Percentiles rank a stretch among this genome's conserved stretches.
Evolutionary conservation across 1,284 basidiomycete species (phyloP).

Genomic region (Cutaneotrichosporon mucoides): DNA sequence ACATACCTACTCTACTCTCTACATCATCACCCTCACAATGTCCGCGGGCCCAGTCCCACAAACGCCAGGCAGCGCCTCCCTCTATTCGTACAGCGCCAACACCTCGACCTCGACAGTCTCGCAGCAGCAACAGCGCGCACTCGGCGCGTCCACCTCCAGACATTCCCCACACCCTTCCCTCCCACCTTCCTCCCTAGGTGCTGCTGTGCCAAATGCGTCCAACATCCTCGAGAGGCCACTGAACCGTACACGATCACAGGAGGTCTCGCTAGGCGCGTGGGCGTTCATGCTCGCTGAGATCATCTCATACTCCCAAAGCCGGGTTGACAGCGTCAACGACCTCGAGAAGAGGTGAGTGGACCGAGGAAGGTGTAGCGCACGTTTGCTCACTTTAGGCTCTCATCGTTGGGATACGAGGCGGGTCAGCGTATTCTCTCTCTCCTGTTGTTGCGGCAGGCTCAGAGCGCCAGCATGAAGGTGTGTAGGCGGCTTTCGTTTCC

Average conservation of each 20-base stretch:
- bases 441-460: conserved; percentile 45
- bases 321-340: conserved; percentile 90
- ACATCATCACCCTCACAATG: background rate
- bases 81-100: conserved; percentile 19
- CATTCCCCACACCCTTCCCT: conserved; percentile 8
- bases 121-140: conserved; percentile 9
- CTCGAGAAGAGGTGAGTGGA: conserved; percentile 68
- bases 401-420: conserved; percentile 71
- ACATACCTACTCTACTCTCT: background rate
- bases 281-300: conserved; percentile 87
- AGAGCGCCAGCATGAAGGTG: conserved; percentile 49
- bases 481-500: conserved; percentile 49
- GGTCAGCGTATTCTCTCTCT: conserved; percentile 67
- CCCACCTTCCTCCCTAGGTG: conserved; percentile 1
- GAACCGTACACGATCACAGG: conserved; percentile 72
- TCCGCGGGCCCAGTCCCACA: background rate
- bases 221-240: conserved; percentile 72
- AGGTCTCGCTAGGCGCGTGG: conserved; percentile 77
- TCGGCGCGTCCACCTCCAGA: conserved; percentile 6
- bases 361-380: too few relatives aligned
- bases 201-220: background rate
- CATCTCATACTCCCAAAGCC: conserved; percentile 89
- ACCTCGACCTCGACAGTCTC: conserved; percentile 12
- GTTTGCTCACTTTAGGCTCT: too few relatives aligned
- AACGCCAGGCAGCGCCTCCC: background rate